These are phyloP conservation scores for Murraya koenigii DNA, from an alignment of 345 rosid species.

Conservation along the genomic window DNA sequence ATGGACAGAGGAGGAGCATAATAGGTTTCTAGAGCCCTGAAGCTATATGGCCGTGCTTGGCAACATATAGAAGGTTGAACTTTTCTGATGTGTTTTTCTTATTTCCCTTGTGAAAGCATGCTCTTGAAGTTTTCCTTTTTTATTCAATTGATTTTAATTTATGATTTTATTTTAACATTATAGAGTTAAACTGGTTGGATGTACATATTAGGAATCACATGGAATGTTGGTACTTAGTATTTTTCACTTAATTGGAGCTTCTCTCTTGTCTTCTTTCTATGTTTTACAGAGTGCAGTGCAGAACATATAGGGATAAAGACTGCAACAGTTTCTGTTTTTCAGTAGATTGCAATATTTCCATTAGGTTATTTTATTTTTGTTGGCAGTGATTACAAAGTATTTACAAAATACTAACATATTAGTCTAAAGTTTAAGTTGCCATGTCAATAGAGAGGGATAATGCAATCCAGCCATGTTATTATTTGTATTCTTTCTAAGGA, in stretches of 20 bases:
- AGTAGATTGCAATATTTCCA: neutral
- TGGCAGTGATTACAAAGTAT: neutral
- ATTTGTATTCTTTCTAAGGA: neutral
- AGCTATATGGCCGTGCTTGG: conserved; percentile 95
- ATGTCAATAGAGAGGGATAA: neutral
- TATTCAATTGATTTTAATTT: neutral
- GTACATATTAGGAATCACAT: conserved; percentile 17
- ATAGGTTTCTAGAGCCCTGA: conserved; percentile 87
- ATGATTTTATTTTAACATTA: neutral
- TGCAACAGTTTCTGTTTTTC: conserved; percentile 7
- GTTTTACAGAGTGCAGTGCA: conserved; percentile 41
- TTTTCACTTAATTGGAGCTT: conserved; percentile 40
- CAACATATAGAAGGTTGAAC: conserved; percentile 83
- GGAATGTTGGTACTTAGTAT: conserved; percentile 23
- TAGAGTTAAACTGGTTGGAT: conserved; percentile 6
- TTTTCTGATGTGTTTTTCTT: conserved; percentile 6
- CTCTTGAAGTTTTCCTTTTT: neutral
- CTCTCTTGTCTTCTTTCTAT: conserved; percentile 23
- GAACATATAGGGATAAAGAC: conserved; percentile 96
- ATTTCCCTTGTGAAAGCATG: neutral
- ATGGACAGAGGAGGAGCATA: conserved; percentile 97
- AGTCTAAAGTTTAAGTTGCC: neutral
- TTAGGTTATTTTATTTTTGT: neutral
- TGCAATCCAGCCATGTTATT: neutral
- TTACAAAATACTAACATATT: neutral